phyloP scores from a whole-genome alignment of 768 basidiomycete genomes.

The Mrakia gelida region DNA sequence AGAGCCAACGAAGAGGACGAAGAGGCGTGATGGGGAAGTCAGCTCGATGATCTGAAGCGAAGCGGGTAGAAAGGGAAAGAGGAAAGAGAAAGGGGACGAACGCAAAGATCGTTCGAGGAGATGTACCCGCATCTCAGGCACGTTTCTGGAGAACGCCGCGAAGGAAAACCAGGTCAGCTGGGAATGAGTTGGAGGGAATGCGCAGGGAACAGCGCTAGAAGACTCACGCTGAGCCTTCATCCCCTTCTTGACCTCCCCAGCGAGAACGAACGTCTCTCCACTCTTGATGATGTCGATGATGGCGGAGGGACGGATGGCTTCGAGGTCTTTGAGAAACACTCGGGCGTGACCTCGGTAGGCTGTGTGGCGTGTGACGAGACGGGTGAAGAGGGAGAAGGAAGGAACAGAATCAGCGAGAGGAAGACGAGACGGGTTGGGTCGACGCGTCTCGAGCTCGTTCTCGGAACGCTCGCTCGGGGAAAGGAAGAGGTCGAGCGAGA shows the following conservation, averaged over 20 bases:
- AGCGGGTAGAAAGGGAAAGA: not conserved
- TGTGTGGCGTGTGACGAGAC: slow-evolving; percentile 24
- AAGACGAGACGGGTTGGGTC: not conserved
- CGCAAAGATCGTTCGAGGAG: slow-evolving; percentile 78
- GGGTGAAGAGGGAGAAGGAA: not conserved
- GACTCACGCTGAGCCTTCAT: slow-evolving; percentile 81
- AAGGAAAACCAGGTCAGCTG: not conserved
- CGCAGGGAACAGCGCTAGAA: no score
- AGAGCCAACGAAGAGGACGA: not conserved
- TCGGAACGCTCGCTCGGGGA: not conserved
- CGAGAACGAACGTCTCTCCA: slow-evolving; percentile 84
- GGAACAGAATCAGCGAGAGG: not conserved
- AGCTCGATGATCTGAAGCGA: no score
- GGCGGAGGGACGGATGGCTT: slow-evolving; percentile 86
- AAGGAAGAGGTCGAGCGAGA: slow-evolving; percentile 4
- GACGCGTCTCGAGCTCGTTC: not conserved
- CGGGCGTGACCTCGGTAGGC: slow-evolving; percentile 97
- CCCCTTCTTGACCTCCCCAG: slow-evolving; percentile 73
- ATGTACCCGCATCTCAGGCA: slow-evolving; percentile 93
- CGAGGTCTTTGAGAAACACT: slow-evolving; percentile 88
- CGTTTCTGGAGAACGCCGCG: slow-evolving; percentile 56
- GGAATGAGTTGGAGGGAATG: not conserved
- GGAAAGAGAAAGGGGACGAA: slow-evolving; percentile 32
- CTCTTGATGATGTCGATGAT: slow-evolving; percentile 98
- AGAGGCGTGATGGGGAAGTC: not conserved